Evolutionary conservation across 2,329 filamentous ascomycete genomes (phyloP).

Genomic region (Fusarium devonianum): DNA sequence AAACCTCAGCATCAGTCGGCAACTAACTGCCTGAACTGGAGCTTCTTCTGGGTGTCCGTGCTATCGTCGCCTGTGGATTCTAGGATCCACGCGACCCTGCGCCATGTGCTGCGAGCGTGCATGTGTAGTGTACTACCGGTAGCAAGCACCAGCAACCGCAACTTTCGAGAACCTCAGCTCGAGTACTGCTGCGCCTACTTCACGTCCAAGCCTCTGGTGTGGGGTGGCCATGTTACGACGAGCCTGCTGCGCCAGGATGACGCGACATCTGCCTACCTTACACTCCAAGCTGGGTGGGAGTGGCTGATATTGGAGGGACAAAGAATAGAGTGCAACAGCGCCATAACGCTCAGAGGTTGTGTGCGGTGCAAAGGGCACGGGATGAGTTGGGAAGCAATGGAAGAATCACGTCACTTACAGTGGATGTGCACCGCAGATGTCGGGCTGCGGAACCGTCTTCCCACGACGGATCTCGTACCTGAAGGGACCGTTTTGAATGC

Average conservation of each 20-base stretch:
- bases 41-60: too few species aligned
- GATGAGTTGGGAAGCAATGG: constrained; percentile 5
- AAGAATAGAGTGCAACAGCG: background rate
- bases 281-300: background rate
- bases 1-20: too few species aligned
- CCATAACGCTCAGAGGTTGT: background rate
- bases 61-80: background rate
- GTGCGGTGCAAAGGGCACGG: constrained; percentile 1
- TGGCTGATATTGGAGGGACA: background rate
- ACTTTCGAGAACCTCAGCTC: constrained; percentile 11
- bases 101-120: constrained; percentile 11
- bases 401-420: constrained; percentile 43
- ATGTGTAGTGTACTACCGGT: constrained; percentile 11
- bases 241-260: constrained; percentile 14
- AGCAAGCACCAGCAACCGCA: constrained; percentile 16
- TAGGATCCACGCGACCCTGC: constrained; percentile 10
- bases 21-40: too few species aligned
- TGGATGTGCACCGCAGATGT: constrained; percentile 30
- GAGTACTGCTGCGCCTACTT: constrained; percentile 17
- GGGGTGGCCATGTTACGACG: constrained; percentile 12
- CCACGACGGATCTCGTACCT: constrained; percentile 45
- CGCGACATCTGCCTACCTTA: constrained; percentile 9
- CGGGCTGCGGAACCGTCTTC: constrained; percentile 43
- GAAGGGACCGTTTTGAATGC: constrained; percentile 39
- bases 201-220: constrained; percentile 16